phyloP scores from a whole-genome alignment of 2,329 filamentous ascomycete genomes.

The Talaromyces pinophilus region DNA sequence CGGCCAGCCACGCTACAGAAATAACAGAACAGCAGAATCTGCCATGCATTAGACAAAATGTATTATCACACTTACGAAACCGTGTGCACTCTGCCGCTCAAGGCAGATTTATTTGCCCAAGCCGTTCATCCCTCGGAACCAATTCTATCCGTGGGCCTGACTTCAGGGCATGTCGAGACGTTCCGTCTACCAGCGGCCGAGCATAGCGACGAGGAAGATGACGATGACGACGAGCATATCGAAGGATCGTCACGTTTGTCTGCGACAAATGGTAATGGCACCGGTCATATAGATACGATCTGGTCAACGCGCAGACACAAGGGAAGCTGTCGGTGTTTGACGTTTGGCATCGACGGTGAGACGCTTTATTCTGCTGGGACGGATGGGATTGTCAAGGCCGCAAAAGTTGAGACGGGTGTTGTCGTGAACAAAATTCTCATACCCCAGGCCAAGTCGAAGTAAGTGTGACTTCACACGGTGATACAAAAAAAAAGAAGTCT shows the following conservation, averaged over 20 bases:
- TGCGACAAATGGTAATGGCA: constrained; percentile 55
- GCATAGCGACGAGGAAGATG: constrained; percentile 54
- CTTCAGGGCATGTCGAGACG: constrained; percentile 81
- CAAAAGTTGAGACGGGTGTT: constrained; percentile 59
- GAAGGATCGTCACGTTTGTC: constrained; percentile 37
- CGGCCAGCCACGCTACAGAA: background rate
- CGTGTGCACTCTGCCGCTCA: constrained; percentile 83
- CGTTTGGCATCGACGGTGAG: constrained; percentile 75
- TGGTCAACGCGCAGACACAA: constrained; percentile 92
- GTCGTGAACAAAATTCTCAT: constrained; percentile 82
- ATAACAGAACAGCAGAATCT: background rate
- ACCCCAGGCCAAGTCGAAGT: constrained; percentile 54
- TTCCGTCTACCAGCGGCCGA: constrained; percentile 69
- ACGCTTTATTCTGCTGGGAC: constrained; percentile 63
- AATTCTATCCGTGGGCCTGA: constrained; percentile 80
- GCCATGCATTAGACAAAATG: constrained; percentile 8
- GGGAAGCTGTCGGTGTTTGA: constrained; percentile 82
- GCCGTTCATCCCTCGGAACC: constrained; percentile 82
- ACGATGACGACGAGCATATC: constrained; percentile 48
- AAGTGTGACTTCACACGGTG: constrained; percentile 27
- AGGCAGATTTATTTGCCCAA: constrained; percentile 84
- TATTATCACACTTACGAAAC: constrained; percentile 58
- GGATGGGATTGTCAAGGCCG: constrained; percentile 65
- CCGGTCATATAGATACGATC: constrained; percentile 73
- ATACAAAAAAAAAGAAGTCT: background rate